A percentile compares a stretch with the other conserved stretches of the same genome.
Conservation (phyloP, 1,284 basidiomycete species). For the Pisolithus thermaeus region DNA sequence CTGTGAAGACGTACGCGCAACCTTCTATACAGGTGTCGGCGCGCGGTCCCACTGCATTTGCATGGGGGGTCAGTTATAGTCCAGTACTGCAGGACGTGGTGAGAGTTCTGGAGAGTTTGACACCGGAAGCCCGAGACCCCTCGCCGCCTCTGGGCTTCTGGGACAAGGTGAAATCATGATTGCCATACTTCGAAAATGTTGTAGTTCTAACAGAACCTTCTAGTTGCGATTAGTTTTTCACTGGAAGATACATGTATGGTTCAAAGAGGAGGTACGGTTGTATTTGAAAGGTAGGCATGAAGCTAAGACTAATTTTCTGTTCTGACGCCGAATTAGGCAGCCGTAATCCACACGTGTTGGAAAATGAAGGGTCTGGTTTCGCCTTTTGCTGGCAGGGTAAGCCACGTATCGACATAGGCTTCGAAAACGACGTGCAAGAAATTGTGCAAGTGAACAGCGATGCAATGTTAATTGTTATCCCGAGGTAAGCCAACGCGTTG, state of each 20-base stretch:
- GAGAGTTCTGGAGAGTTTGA: constrained; percentile 78
- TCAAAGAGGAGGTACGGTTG: constrained; percentile 71
- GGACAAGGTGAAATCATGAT: constrained; percentile 61
- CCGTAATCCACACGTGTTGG: constrained; percentile 75
- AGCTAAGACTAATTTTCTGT: constrained; percentile 1
- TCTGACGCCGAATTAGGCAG: constrained; percentile 50
- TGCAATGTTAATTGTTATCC: constrained; percentile 76
- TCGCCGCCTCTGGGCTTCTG: constrained; percentile 90
- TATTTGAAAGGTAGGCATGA: constrained; percentile 72
- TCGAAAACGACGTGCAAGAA: constrained; percentile 72
- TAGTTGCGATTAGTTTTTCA: constrained; percentile 83
- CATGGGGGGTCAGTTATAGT: constrained; percentile 89
- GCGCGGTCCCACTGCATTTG: constrained; percentile 66
- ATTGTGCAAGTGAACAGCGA: constrained; percentile 83
- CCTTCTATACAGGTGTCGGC: constrained; percentile 68
- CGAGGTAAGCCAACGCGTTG: constrained; percentile 49
- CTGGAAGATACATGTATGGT: constrained; percentile 72
- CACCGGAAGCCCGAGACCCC: constrained; percentile 78
- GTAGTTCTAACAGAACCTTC: constrained; percentile 3
- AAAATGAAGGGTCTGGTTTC: constrained; percentile 83
- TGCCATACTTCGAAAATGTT: not conserved
- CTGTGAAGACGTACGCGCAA: constrained; percentile 88
- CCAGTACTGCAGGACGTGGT: constrained; percentile 86
- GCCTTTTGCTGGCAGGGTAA: constrained; percentile 82
- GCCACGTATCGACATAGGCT: constrained; percentile 70